These are phyloP conservation scores for Quaeritorhiza haematococci DNA, from an alignment of 371 early-diverging fungal species.

Conservation along the genomic window DNA sequence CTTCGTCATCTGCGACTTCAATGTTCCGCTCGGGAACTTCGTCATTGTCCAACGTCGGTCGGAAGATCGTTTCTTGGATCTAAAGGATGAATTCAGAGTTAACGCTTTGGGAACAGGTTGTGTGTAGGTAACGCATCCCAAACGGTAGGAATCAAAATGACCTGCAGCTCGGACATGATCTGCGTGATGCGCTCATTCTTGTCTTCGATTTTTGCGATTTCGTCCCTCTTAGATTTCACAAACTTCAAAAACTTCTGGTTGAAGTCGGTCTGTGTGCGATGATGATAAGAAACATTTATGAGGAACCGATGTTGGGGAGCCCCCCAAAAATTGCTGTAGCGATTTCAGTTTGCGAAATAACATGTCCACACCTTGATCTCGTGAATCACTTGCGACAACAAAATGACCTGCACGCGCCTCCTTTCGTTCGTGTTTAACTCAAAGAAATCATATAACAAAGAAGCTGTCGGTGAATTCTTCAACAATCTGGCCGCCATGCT, in stretches of 20 bases:
- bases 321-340: background rate
- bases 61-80: conserved; percentile 36
- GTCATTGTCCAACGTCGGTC: conserved; percentile 41
- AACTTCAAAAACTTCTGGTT: conserved; percentile 40
- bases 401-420: conserved; percentile 32
- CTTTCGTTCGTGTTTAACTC: conserved; percentile 48
- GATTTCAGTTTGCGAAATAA: no score
- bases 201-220: conserved; percentile 48
- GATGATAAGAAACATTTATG: background rate
- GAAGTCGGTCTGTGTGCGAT: conserved; percentile 22
- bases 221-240: conserved; percentile 39
- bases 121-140: background rate
- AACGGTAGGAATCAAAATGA: background rate
- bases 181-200: conserved; percentile 44
- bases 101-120: background rate
- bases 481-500: no score
- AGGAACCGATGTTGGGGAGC: no score
- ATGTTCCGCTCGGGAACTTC: conserved; percentile 48
- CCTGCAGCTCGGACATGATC: conserved; percentile 41
- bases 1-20: conserved; percentile 39
- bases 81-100: background rate
- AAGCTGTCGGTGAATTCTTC: no score
- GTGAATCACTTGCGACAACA: conserved; percentile 31
- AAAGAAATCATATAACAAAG: conserved; percentile 36
- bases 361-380: conserved; percentile 34